Evolutionary conservation across 2,329 filamentous ascomycete species (phyloP).

Genomic region (Alternaria ventricosa): DNA sequence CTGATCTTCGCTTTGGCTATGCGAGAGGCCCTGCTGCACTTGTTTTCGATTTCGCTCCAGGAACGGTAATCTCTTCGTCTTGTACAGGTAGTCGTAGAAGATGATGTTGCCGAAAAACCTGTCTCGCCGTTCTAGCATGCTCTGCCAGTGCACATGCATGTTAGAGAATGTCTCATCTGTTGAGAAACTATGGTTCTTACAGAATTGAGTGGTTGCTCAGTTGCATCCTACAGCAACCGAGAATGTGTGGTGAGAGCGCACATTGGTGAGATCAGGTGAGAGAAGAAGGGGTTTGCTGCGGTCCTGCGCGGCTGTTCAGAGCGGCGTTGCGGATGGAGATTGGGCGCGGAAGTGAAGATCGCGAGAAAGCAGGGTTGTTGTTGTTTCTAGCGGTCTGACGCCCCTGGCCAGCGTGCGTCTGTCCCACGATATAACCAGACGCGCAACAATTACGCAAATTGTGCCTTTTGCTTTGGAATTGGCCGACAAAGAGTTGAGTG

Average conservation of each 20-base stretch:
- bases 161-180: background rate
- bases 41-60: conserved; percentile 34
- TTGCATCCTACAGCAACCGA: conserved; percentile 16
- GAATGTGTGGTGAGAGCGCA: background rate
- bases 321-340: background rate
- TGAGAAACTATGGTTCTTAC: conserved; percentile 1
- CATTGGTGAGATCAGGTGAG: background rate
- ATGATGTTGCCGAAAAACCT: conserved; percentile 32
- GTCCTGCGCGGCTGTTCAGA: background rate
- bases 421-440: background rate
- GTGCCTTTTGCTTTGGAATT: background rate
- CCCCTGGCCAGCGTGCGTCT: background rate
- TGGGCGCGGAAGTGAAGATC: background rate
- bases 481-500: background rate
- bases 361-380: conserved; percentile 2
- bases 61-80: conserved; percentile 29
- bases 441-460: background rate
- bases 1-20: background rate
- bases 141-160: conserved; percentile 11
- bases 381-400: background rate
- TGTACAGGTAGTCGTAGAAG: conserved; percentile 32
- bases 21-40: conserved; percentile 19
- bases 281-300: background rate
- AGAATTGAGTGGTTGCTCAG: conserved; percentile 4
- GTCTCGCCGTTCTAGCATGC: conserved; percentile 32